A percentile compares a stretch with the other conserved stretches of the same genome.
Conservation (phyloP, 352 stramenopile genomes). For the Pythium aristosporum region DNA sequence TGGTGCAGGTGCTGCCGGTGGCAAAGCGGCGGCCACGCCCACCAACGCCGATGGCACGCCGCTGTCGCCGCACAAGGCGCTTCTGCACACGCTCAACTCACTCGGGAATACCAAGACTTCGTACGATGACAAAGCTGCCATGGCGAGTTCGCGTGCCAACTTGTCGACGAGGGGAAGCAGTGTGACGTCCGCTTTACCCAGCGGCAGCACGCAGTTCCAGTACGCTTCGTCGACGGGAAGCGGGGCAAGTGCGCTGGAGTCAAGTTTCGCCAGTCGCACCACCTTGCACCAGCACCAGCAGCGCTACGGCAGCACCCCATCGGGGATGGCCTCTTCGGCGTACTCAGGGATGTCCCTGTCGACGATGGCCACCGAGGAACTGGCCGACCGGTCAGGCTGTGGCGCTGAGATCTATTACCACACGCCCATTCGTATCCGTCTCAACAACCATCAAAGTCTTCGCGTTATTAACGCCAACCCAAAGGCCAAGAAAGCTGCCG, state of each 20-base stretch:
- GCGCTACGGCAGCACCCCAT: constrained; percentile 1
- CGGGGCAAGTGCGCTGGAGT: constrained; percentile 1
- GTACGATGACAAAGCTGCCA: constrained; percentile 8
- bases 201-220: constrained; percentile 18
- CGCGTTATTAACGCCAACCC: constrained; percentile 34
- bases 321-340: constrained; percentile 7
- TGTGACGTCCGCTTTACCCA: constrained; percentile 20
- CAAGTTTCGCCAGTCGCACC: constrained; percentile 29
- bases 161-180: constrained; percentile 14
- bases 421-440: constrained; percentile 56
- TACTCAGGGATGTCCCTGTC: constrained; percentile 25
- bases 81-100: constrained; percentile 65
- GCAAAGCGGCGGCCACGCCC: neutral
- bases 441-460: constrained; percentile 72
- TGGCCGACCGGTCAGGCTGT: constrained; percentile 57
- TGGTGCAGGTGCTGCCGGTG: neutral
- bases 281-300: constrained; percentile 8
- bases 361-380: constrained; percentile 33
- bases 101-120: constrained; percentile 22
- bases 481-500: constrained; percentile 5
- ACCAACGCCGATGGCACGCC: constrained; percentile 23
- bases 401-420: constrained; percentile 76
- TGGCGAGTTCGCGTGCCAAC: neutral
- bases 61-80: constrained; percentile 63
- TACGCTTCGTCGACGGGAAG: constrained; percentile 11